Conservation (phyloP, 768 basidiomycete species). For the Hydnum rufescens region DNA sequence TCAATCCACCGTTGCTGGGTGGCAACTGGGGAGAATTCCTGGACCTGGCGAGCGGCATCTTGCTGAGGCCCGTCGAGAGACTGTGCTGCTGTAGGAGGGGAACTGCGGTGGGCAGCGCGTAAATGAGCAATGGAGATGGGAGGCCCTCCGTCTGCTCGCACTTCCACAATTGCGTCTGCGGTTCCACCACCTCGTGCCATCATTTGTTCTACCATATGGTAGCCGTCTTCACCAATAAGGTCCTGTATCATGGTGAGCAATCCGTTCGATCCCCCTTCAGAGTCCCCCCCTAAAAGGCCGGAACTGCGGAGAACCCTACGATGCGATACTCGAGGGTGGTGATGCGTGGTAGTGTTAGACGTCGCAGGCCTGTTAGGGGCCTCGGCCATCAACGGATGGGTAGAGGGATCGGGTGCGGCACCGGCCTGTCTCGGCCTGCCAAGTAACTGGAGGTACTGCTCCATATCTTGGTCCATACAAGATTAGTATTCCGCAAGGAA, state of each 20-base stretch:
- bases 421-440: background rate
- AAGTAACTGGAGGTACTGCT: background rate
- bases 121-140: constrained; percentile 5
- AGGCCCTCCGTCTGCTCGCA: background rate
- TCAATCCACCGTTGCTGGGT: constrained; percentile 81
- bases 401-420: background rate
- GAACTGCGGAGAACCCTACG: background rate
- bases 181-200: constrained; percentile 35
- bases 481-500: no score
- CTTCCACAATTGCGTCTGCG: constrained; percentile 4
- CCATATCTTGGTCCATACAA: background rate
- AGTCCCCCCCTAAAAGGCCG: background rate
- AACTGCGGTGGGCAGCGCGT: background rate
- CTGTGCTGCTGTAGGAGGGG: constrained; percentile 3
- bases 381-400: constrained; percentile 15
- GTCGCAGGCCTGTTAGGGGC: background rate
- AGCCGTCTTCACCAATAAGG: constrained; percentile 60
- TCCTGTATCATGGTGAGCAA: constrained; percentile 62
- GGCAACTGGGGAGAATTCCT: constrained; percentile 46
- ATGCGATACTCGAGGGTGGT: background rate
- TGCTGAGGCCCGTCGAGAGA: background rate
- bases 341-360: background rate
- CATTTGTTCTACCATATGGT: constrained; percentile 70
- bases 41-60: constrained; percentile 1
- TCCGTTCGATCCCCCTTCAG: background rate